Base-by-base conservation (phyloP, 2,329 filamentous ascomycete genomes). In the Aspergillus unguis region DNA sequence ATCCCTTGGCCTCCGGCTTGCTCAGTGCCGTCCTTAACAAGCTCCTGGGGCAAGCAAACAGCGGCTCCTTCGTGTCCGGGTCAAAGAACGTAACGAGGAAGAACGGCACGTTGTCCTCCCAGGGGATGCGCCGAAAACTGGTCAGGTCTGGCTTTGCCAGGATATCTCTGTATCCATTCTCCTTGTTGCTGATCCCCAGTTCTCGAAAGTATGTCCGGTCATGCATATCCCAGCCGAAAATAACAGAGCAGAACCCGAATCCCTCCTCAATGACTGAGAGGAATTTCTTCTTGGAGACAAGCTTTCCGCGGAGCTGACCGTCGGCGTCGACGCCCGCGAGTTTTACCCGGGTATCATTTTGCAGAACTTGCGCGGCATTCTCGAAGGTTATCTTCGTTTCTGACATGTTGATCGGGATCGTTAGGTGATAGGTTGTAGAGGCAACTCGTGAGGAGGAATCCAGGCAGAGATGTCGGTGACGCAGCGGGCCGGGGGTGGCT, bases 181-280 rank as follows among this genome's bases (percentile, higher is more conserved):
- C 86, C 61, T 88, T 88, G 75, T 95, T 96, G 74, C 89, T 94
- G 70, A 96, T 87, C 65, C 83, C 82, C 58, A 96, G 82, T 74
- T 96, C 91, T 62, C 81, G 84, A 69, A 89, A 86, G 71, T 96
- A 96, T 8, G 90, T 95, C 76, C 85, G 80, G 67, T 96, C 92
- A 72, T 96, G 91, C 90, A 96, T 95, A 73, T 96, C 91, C 92
- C 92, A 96, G 69, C 92, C 91, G 65, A 95, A 96, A 59, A 96
- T 85, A 61, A 96, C 90, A 23, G 88, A 94, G 77, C 92, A 96
- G 78, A 96, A 96, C 49, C 91, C 92, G 63, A 96, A 96, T 47
- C 91, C 92, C 41, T 84, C 81, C 38, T 82, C 73, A n/a, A 86
- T 86, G 48, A 96, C 82, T 29, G 88, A 90, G 35, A 96, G 77